A percentile compares a stretch with the other conserved stretches of the same genome.
Conservation (phyloP, 2,329 filamentous ascomycete species). For the Xylaria sp. region DNA sequence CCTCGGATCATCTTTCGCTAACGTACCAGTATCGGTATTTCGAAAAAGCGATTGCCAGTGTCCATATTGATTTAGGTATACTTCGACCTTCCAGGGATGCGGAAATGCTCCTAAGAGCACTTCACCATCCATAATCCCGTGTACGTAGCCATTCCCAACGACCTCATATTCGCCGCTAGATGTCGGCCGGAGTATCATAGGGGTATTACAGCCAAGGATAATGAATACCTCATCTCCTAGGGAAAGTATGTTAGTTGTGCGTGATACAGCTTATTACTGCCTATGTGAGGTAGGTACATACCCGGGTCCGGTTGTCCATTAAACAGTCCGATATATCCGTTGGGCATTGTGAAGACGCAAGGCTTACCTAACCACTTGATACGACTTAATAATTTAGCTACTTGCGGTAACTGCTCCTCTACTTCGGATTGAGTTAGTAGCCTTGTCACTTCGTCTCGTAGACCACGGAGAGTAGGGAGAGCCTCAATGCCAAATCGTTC, state of each 20-base stretch:
- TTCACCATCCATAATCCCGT: conserved; percentile 41
- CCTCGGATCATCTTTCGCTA: conserved; percentile 32
- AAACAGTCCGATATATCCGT: conserved; percentile 31
- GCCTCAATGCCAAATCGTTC: neutral
- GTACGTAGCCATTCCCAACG: conserved; percentile 38
- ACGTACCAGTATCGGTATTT: neutral
- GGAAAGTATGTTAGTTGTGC: neutral
- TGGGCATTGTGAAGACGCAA: conserved; percentile 24
- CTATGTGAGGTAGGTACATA: conserved; percentile 2
- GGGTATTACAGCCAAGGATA: conserved; percentile 35
- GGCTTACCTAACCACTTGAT: neutral
- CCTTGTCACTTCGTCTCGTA: neutral
- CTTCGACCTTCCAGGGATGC: conserved; percentile 21
- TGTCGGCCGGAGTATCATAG: conserved; percentile 34
- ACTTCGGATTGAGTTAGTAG: neutral
- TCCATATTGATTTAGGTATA: neutral
- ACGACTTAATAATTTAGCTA: neutral
- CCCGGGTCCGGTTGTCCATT: conserved; percentile 16
- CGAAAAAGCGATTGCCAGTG: conserved; percentile 1
- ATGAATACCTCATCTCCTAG: conserved; percentile 40
- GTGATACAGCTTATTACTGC: neutral
- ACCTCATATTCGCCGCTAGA: conserved; percentile 30
- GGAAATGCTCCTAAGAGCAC: conserved; percentile 35
- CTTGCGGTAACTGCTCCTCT: neutral
- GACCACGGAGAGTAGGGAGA: neutral